Evolutionary conservation across 352 stramenopile species (phyloP), one percentile per base, ranked within the genome.

Genomic region (Phytophthora kernoviae): DNA sequence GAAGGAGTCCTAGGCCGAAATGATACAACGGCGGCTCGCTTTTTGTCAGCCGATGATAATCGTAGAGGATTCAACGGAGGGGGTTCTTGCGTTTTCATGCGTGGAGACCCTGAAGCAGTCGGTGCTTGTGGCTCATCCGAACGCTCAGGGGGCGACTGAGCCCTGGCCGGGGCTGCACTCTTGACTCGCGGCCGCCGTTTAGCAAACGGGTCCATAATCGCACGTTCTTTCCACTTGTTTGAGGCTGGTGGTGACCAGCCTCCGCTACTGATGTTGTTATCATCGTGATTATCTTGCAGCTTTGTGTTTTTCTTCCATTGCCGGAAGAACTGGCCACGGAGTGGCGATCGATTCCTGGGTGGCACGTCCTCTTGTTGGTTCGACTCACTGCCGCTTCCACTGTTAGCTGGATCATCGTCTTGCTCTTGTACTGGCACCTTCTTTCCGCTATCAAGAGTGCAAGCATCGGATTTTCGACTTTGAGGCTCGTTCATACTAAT

Each of bases 191-290:
- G 12, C 52, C 79, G 77, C 10, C 73, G 65, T 55, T 85, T 88
- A 30, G 80, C 82, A 54, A 91, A 91, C 15, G 82, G 82, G 62
- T 91, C 85, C 17, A 83, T 58, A 11, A 91, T 61, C 10, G 82
- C 82, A 1, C 82, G 74, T n/a, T 73, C 72, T 60, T 86, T 88
- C 82, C 82, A 91, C 49, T 91, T 91, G 64, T 91, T 91, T 12
- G 58, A 68, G 5, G 51, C 12, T 18, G 50, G 44, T n/a, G 63
- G 58, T 2, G 63, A 60, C 63, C 63, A 71, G 10, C 39, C n/a
- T 44, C 37, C 55, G 46, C 42, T 61, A 17, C 40, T 40, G 14
- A 54, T 43, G 21, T 27, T 66, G 27, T 75, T 66, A 43, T 61
- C 61, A 11, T 59, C 53, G n/a, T 26, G 8, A 11, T 15, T 18